Evolutionary conservation across 306 rosid species (phyloP).

Genomic region (Inga laurina): DNA sequence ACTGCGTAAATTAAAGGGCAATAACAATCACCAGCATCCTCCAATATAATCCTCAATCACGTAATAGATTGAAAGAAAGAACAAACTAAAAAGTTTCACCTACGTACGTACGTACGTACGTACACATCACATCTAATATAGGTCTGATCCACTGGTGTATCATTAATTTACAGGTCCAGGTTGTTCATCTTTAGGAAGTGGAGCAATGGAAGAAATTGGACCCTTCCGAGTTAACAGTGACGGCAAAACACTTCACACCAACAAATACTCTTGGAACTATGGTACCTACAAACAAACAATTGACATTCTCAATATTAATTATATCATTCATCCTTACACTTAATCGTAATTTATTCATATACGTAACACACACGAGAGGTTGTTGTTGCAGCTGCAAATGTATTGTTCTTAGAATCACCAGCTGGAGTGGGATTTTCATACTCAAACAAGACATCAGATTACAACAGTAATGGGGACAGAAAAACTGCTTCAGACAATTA

Average conservation of each 20-base stretch:
- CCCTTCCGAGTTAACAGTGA: slow-evolving; percentile 55
- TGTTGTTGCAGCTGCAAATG: slow-evolving; percentile 69
- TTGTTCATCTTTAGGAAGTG: slow-evolving; percentile 89
- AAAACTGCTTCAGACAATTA: slow-evolving; percentile 72
- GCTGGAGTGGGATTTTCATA: slow-evolving; percentile 94
- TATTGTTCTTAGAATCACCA: slow-evolving; percentile 82
- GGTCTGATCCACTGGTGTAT: too few relatives aligned
- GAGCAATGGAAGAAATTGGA: slow-evolving; percentile 97
- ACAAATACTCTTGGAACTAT: slow-evolving; percentile 64
- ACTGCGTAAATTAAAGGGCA: too few relatives aligned
- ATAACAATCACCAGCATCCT: too few relatives aligned
- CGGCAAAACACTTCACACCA: too few relatives aligned
- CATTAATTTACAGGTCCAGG: slow-evolving; percentile 68
- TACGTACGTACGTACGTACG: too few relatives aligned
- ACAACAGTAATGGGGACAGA: slow-evolving; percentile 57
- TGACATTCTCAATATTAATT: too few relatives aligned
- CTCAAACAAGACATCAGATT: slow-evolving; percentile 77
- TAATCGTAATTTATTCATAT: too few relatives aligned
- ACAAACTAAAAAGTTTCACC: too few relatives aligned
- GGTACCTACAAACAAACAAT: slow-evolving; percentile 37
- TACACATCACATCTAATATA: too few relatives aligned
- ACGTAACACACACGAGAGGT: background rate
- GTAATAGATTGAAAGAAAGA: too few relatives aligned
- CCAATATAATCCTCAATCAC: too few relatives aligned
- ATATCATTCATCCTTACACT: too few relatives aligned